Conservation (phyloP, 768 basidiomycete genomes). For the Hirschioporus abietinus region DNA sequence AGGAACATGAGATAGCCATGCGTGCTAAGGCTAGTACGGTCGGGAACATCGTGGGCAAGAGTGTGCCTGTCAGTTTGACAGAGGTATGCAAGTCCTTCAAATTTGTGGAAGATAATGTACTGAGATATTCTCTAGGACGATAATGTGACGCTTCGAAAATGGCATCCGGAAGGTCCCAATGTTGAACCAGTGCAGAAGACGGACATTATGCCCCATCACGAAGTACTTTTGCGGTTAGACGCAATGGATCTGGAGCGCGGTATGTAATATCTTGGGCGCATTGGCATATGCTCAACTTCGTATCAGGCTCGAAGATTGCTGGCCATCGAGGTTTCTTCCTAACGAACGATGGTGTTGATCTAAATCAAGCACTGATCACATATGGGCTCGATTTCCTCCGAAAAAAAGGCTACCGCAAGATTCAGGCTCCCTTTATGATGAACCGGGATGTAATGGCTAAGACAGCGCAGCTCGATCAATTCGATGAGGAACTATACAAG, state of each 20-base stretch:
- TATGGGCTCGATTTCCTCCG: constrained; percentile 94
- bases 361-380: constrained; percentile 92
- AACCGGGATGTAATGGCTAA: constrained; percentile 96
- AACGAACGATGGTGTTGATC: constrained; percentile 90
- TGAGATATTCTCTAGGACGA: constrained; percentile 63
- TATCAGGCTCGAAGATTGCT: constrained; percentile 77
- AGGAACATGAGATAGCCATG: constrained; percentile 75
- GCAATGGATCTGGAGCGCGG: constrained; percentile 97
- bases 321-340: constrained; percentile 98
- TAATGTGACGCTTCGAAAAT: constrained; percentile 74
- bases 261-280: constrained; percentile 24
- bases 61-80: constrained; percentile 78
- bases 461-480: constrained; percentile 96
- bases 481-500: constrained; percentile 98
- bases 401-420: constrained; percentile 79
- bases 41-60: constrained; percentile 90
- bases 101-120: constrained; percentile 3
- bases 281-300: constrained; percentile 2
- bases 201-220: constrained; percentile 94
- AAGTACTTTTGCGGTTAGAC: constrained; percentile 88
- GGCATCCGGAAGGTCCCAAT: constrained; percentile 77
- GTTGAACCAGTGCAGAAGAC: constrained; percentile 65
- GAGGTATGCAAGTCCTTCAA: constrained; percentile 53
- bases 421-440: constrained; percentile 98
- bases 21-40: constrained; percentile 72